Base-by-base conservation (phyloP, 768 basidiomycete species). In the Lentinula detonsa region DNA sequence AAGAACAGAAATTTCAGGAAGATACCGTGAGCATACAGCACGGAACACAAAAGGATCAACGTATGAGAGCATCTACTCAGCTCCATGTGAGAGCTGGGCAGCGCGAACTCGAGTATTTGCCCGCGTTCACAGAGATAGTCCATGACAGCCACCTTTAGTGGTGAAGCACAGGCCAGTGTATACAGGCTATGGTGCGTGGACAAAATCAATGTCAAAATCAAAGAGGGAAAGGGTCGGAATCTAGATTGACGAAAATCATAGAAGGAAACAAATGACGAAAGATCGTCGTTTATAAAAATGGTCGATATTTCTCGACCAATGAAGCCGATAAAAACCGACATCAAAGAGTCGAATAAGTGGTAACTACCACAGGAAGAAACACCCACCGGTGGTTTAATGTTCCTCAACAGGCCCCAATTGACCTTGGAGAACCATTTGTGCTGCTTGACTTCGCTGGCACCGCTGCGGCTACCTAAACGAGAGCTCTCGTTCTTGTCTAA, bases 371-470 rank as follows among this genome's bases (percentile, higher is more conserved):
- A 61, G 60, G 55, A 60, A 55, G 51, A 16, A 58, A 57, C 63
- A 77, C 93, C 69, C 74, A 95, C 93, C 77, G 97, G 97, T 58
- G 97, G 97, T 70, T 86, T 87, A 66, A 85, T 88, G 74, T 98
- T 90, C 66, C 97, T 83, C 71, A 99, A 75, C 60, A 99, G 79
- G 23, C 96, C 97, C 97, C 96, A 99, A 76, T 93, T 95, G 70
- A 96, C 87, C 68, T 93, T 94, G 33, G 79, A 77, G 78, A 99
- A 99, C 97, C 97, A 99, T 72, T 93, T 95, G 82, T 98, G 97
- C 61, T 91, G 88, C 78, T 98, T 99, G 68, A 99, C 95, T 75
- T 99, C 97, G 70, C 94, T 96, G 60, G 97, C 97, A 31, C 97
- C 97, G 66, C 87, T 93, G 74, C 84, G 87, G 73, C 93, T 93